Evolutionary conservation across 768 basidiomycete species (phyloP).

Genomic region (Neoboletus subvelutipes): DNA sequence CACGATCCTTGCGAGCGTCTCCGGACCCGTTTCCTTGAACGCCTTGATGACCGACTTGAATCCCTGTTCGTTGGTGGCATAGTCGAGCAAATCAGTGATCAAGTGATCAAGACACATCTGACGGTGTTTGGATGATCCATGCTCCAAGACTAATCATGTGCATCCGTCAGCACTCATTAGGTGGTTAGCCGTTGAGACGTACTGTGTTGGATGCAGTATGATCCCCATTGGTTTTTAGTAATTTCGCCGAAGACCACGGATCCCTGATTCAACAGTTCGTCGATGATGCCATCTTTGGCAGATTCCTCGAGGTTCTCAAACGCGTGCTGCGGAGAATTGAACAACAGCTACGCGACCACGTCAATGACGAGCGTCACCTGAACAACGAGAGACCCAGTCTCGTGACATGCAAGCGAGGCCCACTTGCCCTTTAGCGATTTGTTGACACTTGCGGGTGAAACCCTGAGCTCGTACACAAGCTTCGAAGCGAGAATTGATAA

Average conservation of each 20-base stretch:
- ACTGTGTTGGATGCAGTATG: conserved; percentile 87
- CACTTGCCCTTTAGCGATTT: conserved; percentile 85
- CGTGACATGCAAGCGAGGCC: conserved; percentile 87
- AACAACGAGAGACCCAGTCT: conserved; percentile 86
- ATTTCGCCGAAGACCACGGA: conserved; percentile 68
- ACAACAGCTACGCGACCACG: neutral
- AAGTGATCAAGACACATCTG: conserved; percentile 78
- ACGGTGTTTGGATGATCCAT: conserved; percentile 75
- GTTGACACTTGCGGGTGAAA: conserved; percentile 59
- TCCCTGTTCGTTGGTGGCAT: conserved; percentile 82
- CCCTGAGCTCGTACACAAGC: neutral
- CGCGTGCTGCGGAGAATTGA: conserved; percentile 54
- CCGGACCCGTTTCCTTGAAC: conserved; percentile 79
- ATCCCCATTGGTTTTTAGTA: conserved; percentile 86
- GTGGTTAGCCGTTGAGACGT: conserved; percentile 28
- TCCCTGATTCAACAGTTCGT: conserved; percentile 78
- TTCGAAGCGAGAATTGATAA: conserved; percentile 11
- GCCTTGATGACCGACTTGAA: conserved; percentile 85
- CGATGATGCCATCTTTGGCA: conserved; percentile 82
- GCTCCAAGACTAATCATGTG: conserved; percentile 71
- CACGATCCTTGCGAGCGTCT: conserved; percentile 71
- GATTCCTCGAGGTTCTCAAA: conserved; percentile 84
- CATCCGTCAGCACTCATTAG: conserved; percentile 4
- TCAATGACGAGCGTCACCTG: conserved; percentile 48
- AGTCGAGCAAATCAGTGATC: conserved; percentile 72